Percentiles rank a stretch among this genome's conserved stretches.
These are phyloP conservation scores for Aspergillus uvarum DNA, from an alignment of 2,329 filamentous ascomycete species.

Conservation along the genomic window DNA sequence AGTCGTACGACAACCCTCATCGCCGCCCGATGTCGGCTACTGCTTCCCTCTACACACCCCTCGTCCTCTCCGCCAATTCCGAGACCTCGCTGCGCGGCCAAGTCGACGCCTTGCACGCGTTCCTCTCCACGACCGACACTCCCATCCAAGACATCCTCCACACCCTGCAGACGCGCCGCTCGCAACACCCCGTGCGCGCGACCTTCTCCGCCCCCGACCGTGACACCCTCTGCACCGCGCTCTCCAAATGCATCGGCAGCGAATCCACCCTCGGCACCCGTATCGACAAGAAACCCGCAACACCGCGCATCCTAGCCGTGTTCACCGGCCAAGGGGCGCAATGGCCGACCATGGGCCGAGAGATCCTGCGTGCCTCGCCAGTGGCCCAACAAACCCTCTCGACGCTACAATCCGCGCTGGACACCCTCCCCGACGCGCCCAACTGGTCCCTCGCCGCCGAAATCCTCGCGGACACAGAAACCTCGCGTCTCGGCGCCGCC, in stretches of 20 bases:
- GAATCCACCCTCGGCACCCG: background rate
- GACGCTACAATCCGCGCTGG: background rate
- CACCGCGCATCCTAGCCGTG: slow-evolving; percentile 9
- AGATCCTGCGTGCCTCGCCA: background rate
- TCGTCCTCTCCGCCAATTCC: background rate
- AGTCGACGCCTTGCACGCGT: background rate
- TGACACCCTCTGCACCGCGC: background rate
- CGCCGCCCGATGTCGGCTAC: background rate
- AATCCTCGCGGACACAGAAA: background rate
- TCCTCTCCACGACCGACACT: background rate
- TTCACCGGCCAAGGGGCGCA: slow-evolving; percentile 29
- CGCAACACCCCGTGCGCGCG: background rate
- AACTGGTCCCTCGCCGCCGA: slow-evolving; percentile 8
- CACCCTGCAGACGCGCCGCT: background rate
- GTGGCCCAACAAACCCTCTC: background rate
- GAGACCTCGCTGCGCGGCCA: background rate
- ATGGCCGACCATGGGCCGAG: slow-evolving; percentile 22
- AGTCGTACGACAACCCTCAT: slow-evolving; percentile 18
- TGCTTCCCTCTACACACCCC: background rate
- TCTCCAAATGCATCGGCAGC: background rate
- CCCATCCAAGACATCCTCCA: background rate
- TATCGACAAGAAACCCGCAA: background rate
- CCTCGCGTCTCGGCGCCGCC: slow-evolving; percentile 8
- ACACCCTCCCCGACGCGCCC: slow-evolving; percentile 5
- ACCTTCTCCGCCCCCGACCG: background rate